A percentile compares a stretch with the other conserved stretches of the same genome.
These are phyloP conservation scores for Pythium apleroticum DNA, from an alignment of 352 stramenopile genomes.

Conservation along the genomic window DNA sequence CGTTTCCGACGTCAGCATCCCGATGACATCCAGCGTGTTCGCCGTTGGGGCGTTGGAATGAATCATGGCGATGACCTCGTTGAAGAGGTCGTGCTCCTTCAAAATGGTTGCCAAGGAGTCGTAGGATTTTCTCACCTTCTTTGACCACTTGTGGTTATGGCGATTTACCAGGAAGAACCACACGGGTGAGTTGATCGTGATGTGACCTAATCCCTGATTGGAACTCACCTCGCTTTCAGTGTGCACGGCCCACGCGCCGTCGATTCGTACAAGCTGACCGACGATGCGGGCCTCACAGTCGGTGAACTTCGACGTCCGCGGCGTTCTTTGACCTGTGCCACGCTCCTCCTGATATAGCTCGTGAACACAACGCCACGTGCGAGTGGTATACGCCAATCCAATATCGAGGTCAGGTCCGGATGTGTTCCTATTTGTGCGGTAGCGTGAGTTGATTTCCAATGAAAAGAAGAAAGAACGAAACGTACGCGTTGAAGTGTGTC, in stretches of 20 bases:
- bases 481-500: too few species aligned
- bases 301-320: not conserved
- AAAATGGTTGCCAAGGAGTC: not conserved
- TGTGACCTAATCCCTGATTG: too few species aligned
- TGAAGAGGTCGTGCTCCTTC: not conserved
- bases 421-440: too few species aligned
- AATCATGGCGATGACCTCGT: not conserved
- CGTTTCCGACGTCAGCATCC: not conserved
- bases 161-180: not conserved
- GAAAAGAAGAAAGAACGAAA: too few species aligned
- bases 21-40: conserved; percentile 1
- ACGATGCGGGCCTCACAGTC: not conserved
- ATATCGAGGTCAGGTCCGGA: too few species aligned
- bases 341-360: not conserved
- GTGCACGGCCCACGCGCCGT: not conserved
- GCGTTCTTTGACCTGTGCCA: not conserved
- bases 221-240: not conserved
- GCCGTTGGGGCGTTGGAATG: not conserved
- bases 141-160: not conserved
- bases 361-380: not conserved
- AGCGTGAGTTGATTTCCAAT: too few species aligned
- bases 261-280: not conserved
- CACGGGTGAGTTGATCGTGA: not conserved
- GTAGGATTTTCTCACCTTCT: not conserved
- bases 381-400: not conserved